These are phyloP conservation scores for Mucuna pruriens DNA, from an alignment of 306 rosid genomes.

Conservation along the genomic window DNA sequence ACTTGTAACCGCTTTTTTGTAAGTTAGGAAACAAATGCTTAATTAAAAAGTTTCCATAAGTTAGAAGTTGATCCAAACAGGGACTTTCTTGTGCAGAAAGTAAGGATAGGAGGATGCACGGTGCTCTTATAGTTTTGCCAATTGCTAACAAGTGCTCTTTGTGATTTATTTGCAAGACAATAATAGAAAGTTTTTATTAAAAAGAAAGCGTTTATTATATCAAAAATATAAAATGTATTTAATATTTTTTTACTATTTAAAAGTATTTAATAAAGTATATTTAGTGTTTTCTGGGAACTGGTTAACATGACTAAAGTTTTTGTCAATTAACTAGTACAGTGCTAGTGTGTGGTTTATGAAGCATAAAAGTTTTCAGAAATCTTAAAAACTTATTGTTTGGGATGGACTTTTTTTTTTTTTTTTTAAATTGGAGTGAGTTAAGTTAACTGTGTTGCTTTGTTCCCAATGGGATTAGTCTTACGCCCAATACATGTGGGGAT, in stretches of 20 bases:
- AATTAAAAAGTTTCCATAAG: background rate
- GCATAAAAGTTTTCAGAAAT: background rate
- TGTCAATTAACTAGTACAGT: background rate
- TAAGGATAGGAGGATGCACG: background rate
- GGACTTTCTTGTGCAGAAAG: background rate
- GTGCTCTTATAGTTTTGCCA: background rate
- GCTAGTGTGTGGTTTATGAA: background rate
- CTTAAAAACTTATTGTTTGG: background rate
- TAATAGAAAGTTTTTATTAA: background rate
- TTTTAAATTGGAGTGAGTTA: background rate
- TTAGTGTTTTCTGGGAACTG: background rate
- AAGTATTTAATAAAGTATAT: background rate
- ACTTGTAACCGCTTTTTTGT: background rate
- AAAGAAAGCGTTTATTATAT: background rate
- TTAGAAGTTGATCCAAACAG: background rate
- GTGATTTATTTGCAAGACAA: background rate
- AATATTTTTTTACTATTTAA: background rate
- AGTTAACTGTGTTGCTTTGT: background rate
- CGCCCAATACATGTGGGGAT: background rate
- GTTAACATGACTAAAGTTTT: background rate
- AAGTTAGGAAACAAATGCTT: background rate
- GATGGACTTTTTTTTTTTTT: background rate
- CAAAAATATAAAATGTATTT: background rate
- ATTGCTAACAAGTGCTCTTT: background rate
- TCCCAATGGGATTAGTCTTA: background rate